These are phyloP conservation scores for Potentilla sterilis DNA, from an alignment of 306 rosid genomes.

Conservation along the genomic window DNA sequence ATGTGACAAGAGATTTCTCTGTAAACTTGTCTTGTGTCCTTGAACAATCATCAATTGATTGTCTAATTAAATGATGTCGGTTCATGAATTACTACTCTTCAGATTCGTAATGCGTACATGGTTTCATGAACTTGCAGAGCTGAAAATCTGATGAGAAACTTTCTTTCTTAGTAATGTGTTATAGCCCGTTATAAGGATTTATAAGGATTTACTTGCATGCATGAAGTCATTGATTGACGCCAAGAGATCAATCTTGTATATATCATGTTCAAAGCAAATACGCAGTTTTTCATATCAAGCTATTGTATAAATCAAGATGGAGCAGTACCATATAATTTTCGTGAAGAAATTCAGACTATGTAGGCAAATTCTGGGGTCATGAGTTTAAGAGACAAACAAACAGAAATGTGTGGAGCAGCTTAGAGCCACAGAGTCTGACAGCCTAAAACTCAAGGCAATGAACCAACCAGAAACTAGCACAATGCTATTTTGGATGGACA, in stretches of 20 bases:
- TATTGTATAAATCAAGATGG: too few relatives aligned
- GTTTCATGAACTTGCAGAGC: neutral
- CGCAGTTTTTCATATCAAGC: neutral
- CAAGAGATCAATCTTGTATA: too few relatives aligned
- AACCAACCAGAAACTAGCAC: neutral
- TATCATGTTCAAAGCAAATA: neutral
- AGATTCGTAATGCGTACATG: neutral
- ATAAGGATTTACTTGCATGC: too few relatives aligned
- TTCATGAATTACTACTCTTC: neutral
- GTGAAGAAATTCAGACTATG: neutral
- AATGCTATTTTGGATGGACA: neutral
- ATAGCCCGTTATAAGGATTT: too few relatives aligned
- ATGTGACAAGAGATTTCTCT: neutral
- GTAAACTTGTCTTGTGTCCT: neutral
- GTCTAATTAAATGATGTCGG: neutral
- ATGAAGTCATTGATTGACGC: too few relatives aligned
- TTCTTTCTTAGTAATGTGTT: too few relatives aligned
- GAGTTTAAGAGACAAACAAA: slow-evolving; percentile 4
- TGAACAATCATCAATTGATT: neutral
- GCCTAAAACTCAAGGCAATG: slow-evolving; percentile 3
- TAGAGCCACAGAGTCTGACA: neutral
- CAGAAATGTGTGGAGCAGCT: slow-evolving; percentile 11
- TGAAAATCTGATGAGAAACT: neutral
- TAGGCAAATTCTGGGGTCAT: neutral
- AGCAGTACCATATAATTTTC: neutral